Evolutionary conservation across 352 stramenopile genomes (phyloP), one percentile per base, ranked within the genome.

Genomic region (Phytopythium cucurbitacearum): DNA sequence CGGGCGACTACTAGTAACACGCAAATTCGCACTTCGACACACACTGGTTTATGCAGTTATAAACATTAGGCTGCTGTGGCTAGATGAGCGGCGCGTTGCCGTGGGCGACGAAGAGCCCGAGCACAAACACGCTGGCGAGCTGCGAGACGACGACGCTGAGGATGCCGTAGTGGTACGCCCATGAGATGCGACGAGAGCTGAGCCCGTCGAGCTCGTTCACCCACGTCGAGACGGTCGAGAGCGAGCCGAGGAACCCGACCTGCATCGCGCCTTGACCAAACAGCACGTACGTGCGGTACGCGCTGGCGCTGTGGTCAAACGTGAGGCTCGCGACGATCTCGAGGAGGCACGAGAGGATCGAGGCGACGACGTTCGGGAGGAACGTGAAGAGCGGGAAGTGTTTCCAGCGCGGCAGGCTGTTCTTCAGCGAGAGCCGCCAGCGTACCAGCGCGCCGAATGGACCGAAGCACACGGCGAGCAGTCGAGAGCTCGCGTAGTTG

Each of bases 191-290:
- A 16, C 67, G 65, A 11, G 70, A 80, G 21, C 70, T 71, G 21
- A 88, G 63, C 33, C 33, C 49, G 53, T 88, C 64, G 12, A 88
- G 53, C 48, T 88, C 77, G 51, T 82, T 72, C 33, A 86, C 65
- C 77, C 77, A 88, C 33, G 74, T 82, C 11, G 77, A 88, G 7
- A 88, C 77, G 3, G 77, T 88, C 38, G 77, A 88, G 33, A 88
- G 65, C 34, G 77, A 88, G n/a, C 77, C 77, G 2, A 83, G 56
- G 33, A 88, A 77, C 40, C 77, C 77, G 11, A 80, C 69, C 40
- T 79, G 53, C 37, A 76, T 51, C 34, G 58, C 71, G 38, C 73
- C 70, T 61, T 82, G 59, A 5, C 73, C 73, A 34, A 69, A 62
- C 50, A 86, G 57, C 16, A 80, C 59, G 41, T 73, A 87, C 44